Base-by-base conservation (phyloP, 2,329 filamentous ascomycete genomes). In the Sporothrix inflata region DNA sequence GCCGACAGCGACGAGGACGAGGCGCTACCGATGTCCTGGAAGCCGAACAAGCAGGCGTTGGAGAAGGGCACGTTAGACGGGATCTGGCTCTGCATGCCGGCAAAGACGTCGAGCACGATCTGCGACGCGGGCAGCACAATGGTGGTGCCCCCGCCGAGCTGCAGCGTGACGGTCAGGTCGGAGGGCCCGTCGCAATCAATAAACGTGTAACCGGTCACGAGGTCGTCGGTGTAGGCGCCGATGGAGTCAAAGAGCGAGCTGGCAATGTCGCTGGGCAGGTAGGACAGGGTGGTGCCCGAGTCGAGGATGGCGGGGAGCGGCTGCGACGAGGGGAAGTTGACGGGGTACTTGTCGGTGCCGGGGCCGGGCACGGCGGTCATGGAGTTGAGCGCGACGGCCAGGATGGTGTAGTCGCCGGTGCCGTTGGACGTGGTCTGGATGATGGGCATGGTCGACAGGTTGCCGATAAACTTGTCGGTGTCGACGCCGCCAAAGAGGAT, bases 401-500 rank as follows among this genome's bases (percentile, higher is more conserved):
- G 84, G 57, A 82, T 80, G 47, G 79, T 78, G 74, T 81, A 80
- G 51, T 74, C 83, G 40, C 81, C 80, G 12, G 79, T 79, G 24
- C 83, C 78, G 47, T 84, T 60, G 21, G 82, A 79, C 21, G 81
- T 79, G 11, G 71, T 70, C 63, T 81, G 81, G 69, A 87, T 79
- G 74, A 91, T 86, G 8, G 88, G 87, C 4, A 92, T 79, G 7
- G 84, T 84, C 53, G 83, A 76, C 1, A 92, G 83, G 14, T 81
- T 76, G 70, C 90, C 90, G 4, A 84, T 82, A 81, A 88, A 93
- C 80, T 92, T 92, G 73, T 85, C 85, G 1, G 85, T 90, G 81
- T 93, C 90, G 71, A 92, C 85, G 65, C 90, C 91, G 72, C 91
- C 91, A 75, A 93, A 92, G 16, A 93, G 83, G 74, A 92, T 88